Conservation (phyloP, 495 filamentous ascomycete genomes). For the Penicillium bovifimosum region DNA sequence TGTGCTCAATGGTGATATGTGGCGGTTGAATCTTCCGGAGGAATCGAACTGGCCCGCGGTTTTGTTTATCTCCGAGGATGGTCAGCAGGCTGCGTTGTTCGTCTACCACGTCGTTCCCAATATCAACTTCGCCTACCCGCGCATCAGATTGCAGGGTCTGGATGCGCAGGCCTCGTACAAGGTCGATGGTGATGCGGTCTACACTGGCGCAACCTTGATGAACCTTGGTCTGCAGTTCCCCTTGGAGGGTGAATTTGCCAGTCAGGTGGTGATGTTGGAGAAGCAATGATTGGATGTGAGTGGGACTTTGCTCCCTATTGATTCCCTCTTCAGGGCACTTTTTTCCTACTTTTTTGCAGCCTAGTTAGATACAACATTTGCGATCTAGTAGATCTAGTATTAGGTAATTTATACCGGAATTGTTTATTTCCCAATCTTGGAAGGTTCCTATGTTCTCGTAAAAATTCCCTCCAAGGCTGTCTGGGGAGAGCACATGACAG, state of each 20-base stretch:
- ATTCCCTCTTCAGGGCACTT: too few species aligned
- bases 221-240: constrained; percentile 38
- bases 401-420: too few species aligned
- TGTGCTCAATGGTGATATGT: constrained; percentile 46
- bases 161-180: constrained; percentile 37
- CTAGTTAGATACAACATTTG: too few species aligned
- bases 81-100: constrained; percentile 39
- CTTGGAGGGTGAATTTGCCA: constrained; percentile 34
- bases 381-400: too few species aligned
- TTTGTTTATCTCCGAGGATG: constrained; percentile 43
- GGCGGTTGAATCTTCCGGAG: constrained; percentile 46
- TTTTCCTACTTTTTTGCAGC: too few species aligned
- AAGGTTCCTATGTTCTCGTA: too few species aligned
- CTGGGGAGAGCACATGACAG: too few species aligned
- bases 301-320: too few species aligned
- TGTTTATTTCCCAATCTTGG: too few species aligned
- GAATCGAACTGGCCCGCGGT: constrained; percentile 52
- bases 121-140: constrained; percentile 38
- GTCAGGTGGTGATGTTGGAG: constrained; percentile 36
- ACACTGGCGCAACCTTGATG: constrained; percentile 43
- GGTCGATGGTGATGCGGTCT: constrained; percentile 31
- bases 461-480: too few species aligned
- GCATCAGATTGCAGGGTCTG: constrained; percentile 39
- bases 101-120: constrained; percentile 39
- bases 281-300: constrained; percentile 16